phyloP scores from a whole-genome alignment of 805 yeast species.

The Komagataella pastoris region DNA sequence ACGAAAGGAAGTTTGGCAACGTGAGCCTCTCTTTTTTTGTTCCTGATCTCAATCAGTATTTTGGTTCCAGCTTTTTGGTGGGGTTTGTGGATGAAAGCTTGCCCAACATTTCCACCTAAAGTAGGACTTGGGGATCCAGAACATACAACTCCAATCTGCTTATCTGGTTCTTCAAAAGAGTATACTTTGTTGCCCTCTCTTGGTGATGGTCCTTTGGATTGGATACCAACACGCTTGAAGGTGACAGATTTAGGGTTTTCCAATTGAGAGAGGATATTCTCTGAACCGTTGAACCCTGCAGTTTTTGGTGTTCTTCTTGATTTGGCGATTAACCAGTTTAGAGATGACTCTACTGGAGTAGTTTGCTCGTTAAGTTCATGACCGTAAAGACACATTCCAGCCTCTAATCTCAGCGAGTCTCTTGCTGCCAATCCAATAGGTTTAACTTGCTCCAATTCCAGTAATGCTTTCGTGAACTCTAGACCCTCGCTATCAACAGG shows the following conservation, averaged over 20 bases:
- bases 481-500: slow-evolving; percentile 40
- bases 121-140: slow-evolving; percentile 53
- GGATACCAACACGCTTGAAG: slow-evolving; percentile 63
- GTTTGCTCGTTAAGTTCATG: slow-evolving; percentile 70
- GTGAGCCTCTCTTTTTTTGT: slow-evolving; percentile 63
- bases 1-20: slow-evolving; percentile 83
- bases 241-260: slow-evolving; percentile 42
- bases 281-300: slow-evolving; percentile 63
- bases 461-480: slow-evolving; percentile 46
- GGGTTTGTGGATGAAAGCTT: slow-evolving; percentile 70
- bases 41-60: slow-evolving; percentile 67
- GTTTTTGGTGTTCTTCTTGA: slow-evolving; percentile 41
- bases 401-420: slow-evolving; percentile 89
- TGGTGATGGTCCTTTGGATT: slow-evolving; percentile 82
- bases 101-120: slow-evolving; percentile 73
- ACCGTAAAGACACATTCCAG: slow-evolving; percentile 97
- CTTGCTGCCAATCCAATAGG: slow-evolving; percentile 98
- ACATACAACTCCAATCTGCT: slow-evolving; percentile 37
- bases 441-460: slow-evolving; percentile 44
- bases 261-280: slow-evolving; percentile 56
- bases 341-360: slow-evolving; percentile 81
- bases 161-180: slow-evolving; percentile 33
- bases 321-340: slow-evolving; percentile 85
- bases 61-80: slow-evolving; percentile 63
- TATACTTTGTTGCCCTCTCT: slow-evolving; percentile 64